Base-by-base conservation (phyloP, 306 rosid genomes). In the Rosa multiflora region DNA sequence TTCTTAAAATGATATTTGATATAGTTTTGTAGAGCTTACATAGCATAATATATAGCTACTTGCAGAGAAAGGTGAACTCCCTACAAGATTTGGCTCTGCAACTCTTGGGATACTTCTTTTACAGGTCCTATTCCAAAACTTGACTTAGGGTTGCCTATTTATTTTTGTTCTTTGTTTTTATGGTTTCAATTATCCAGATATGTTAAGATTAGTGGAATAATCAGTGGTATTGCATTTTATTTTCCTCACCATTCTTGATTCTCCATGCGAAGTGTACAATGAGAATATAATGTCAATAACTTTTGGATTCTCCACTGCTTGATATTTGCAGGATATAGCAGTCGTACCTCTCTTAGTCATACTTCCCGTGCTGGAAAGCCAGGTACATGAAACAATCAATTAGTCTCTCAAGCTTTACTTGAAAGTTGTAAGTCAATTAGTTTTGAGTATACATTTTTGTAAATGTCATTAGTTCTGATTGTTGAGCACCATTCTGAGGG, bases 31-130 rank as follows among this genome's bases (percentile, higher is more conserved):
- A 18, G 77, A 85, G 77, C 82, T 74, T 81, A 81, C 85, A 63
- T 79, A 66, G 79, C 59, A 79, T 71, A 82, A 74, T 86, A 63
- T 85, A 78, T 90, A 96, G 99, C 90, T 96, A 82, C 98, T 96
- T 90, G 98, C 98, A 88, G 99, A 96, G 86, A 96, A 82, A 91
- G 99, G 99, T 12, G 99, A 96, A 84, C 99, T 96, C 67, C 96
- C 99, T 52, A 96, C 99, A 78, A 91, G 96, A 86, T 89, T 93
- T 80, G 99, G 99, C 70, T 93, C 99, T 5, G 99, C 99, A 85
- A 96, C 99, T 69, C 82, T 96, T 79, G 99, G 99, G 80, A 89
- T 96, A 84, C 97, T 96, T 84, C 97, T 93, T 67, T 80, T 96
- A 72, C 99, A 96, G 99, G 99, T 96, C 85, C 64, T 80, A 47